Base-by-base conservation (phyloP, 768 basidiomycete genomes). In the Hericium coralloides region DNA sequence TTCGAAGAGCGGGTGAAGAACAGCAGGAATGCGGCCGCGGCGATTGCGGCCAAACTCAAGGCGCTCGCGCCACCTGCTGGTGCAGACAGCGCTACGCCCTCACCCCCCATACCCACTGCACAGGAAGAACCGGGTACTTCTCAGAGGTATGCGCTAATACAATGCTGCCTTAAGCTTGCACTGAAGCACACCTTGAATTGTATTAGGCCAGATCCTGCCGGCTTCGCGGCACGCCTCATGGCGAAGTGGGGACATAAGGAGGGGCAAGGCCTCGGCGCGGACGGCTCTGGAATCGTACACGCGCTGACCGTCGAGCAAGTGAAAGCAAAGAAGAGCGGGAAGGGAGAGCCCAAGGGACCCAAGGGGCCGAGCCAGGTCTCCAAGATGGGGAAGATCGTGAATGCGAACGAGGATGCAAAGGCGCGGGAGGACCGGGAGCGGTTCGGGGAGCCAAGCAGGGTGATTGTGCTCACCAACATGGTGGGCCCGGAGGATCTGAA, bases 201-300 rank as follows among this genome's bases (percentile, higher is more conserved):
- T 12, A 7, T 36, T 55, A 78, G 79, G 55, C 74, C 82, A 39
- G 83, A 89, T 60, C 82, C 84, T 0, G 85, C 83, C 55, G 80
- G 79, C 12, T 92, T 95, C 63, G 92, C 92, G 36, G 85, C 85
- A 12, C 85, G 89, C 37, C 67, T 95, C 63, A 95, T 97, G 93
- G 90, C 89, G 2, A 97, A 94, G 73, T 95, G 89, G 90, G 95
- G 95, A 0, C 92, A 97, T 68, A 89, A 90, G 67, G 91, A 92
- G 68, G 95, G 95, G 1, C 86, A 93, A 71, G 95, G 95, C 10
- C 78, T 98, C 1, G 95, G 95, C 37, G 85, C 80, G 0, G 83
- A 89, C 58, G 89, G 85, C 8, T 78, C 79, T 2, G 94, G 94
- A 1, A 95, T 98, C 48, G 83, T 95, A 47, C 89, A 95, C 57